A percentile compares a stretch with the other conserved stretches of the same genome.
Conservation (phyloP, 257 asterid species). For the Penstemon barbatus region DNA sequence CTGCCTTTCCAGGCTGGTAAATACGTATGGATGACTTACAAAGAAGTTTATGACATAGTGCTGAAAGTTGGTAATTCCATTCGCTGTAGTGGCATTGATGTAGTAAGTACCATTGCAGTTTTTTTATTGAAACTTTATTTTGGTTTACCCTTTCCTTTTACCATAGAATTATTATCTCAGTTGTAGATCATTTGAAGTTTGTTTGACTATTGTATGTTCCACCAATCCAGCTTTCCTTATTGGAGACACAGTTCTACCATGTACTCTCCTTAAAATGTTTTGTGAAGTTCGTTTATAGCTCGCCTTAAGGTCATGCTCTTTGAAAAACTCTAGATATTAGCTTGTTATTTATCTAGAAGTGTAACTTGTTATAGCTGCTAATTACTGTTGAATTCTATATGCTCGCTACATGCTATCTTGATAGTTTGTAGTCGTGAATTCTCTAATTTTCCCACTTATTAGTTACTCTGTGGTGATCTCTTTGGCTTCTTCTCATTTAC, state of each 20-base stretch:
- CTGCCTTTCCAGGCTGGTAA: constrained; percentile 67
- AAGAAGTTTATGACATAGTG: constrained; percentile 74
- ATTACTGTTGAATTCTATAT: neutral
- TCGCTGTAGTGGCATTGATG: constrained; percentile 69
- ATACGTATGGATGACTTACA: constrained; percentile 85
- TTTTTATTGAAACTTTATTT: constrained; percentile 10
- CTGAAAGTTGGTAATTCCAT: constrained; percentile 82
- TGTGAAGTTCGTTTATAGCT: constrained; percentile 2
- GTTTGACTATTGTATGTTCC: constrained; percentile 8
- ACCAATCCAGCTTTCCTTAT: neutral
- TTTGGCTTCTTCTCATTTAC: constrained; percentile 14
- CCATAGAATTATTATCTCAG: neutral
- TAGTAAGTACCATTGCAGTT: constrained; percentile 51
- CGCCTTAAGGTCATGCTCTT: constrained; percentile 19
- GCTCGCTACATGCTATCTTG: constrained; percentile 6
- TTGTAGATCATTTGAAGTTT: constrained; percentile 1
- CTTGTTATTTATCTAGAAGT: constrained; percentile 18
- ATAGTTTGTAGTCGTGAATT: constrained; percentile 7
- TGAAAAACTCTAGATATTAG: constrained; percentile 8
- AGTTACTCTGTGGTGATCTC: constrained; percentile 16
- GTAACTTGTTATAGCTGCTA: constrained; percentile 12
- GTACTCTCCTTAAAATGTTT: neutral
- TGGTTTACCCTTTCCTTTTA: constrained; percentile 14
- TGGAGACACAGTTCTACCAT: neutral
- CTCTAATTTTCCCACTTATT: constrained; percentile 12